Base-by-base conservation (phyloP, 352 stramenopile species). In the Pythium pectinolyticum region DNA sequence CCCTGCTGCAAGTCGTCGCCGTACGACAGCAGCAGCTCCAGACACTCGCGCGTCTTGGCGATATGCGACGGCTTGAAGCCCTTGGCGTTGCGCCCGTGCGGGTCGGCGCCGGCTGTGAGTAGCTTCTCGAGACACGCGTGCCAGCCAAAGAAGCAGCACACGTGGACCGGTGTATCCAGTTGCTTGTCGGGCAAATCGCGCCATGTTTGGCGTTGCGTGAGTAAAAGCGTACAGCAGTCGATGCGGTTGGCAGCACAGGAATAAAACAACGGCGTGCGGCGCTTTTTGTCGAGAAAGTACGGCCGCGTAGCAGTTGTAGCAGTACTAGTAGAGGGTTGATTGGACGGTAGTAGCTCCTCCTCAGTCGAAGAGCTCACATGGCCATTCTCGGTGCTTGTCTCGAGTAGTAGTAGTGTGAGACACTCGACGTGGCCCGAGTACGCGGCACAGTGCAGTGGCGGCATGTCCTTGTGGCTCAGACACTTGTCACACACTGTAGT, bases 111-210 rank as follows among this genome's bases (percentile, higher is more conserved):
- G 12, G 71, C 73, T 39, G 82, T 67, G 15, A 89, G 61, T 11
- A 89, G 64, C 10, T 74, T 46, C 39, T 78, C 51, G 10, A 89
- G 68, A 27, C 80, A 89, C 24, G 62, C 35, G 46, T 84, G 50
- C 77, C 77, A 84, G 20, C 80, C 80, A 40, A 89, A 89, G 48
- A 89, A 89, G 62, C 80, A 89, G 60, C 80, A 85, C 24, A 86
- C 80, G 45, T 89, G 80, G n/a, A 86, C 80, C 2, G 80, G 80
- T 19, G 77, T 81, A 47, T 89, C 77, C n/a, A 84, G 68, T 52
- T 89, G 80, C 27, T 74, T 74, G 54, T 86, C 80, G 3, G 77
- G 34, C n/a, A 80, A 55, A 37, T 89, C 77, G 17, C 78, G 69
- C 80, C 80, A 86, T 37, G 78, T 50, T n/a, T 34, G n/a, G 28